Evolutionary conservation across 495 filamentous ascomycete genomes (phyloP), one percentile per base, ranked within the genome.

Genomic region (Aspergillus homomorphus): DNA sequence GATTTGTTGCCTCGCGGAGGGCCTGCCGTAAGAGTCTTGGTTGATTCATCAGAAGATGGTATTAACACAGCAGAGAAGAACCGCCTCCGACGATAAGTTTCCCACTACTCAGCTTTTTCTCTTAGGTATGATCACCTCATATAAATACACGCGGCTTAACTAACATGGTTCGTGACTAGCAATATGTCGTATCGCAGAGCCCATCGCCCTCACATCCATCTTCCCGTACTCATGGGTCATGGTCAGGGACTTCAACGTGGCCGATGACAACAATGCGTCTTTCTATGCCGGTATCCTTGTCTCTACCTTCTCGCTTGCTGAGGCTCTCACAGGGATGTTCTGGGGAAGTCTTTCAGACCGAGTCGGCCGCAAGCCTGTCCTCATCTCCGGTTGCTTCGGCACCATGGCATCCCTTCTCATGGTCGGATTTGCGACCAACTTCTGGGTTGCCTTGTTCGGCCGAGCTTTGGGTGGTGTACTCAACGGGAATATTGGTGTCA

Each of bases 141-240:
- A 14, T 19, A n/a, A 21, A 23, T n/a, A 2, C 22, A 38, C 10
- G 33, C 33, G 33, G 22, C 7, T 26, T 7, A 1, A 56, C 59
- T 66, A 33, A 62, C 33, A 74, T 76, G 62, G 45, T 65, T 30
- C 49, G 45, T 58, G 20, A 61, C 50, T 64, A 81, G 84, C 85
- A 66, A 83, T 89, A 74, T 87, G 87, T 71, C 88, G 92, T 51
- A 82, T 96, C 60, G 89, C 91, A 42, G 91, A 96, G 73, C 91
- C 91, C 7, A 90, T 96, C 57, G 90, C 91, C 45, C 82, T 95
- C 59, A 92, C 90, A 3, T 91, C 88, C 67, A 89, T 92, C 73
- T 89, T 92, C 58, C 89, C 90, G 16, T 96, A 95, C 73, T 89
- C 92, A 56, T 95, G 88, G 86, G 83, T 87, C 60, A 85, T 92